A percentile compares a stretch with the other conserved stretches of the same genome.
phyloP scores from a whole-genome alignment of 2,329 filamentous ascomycete species.

The Cladophialophora exuberans region DNA sequence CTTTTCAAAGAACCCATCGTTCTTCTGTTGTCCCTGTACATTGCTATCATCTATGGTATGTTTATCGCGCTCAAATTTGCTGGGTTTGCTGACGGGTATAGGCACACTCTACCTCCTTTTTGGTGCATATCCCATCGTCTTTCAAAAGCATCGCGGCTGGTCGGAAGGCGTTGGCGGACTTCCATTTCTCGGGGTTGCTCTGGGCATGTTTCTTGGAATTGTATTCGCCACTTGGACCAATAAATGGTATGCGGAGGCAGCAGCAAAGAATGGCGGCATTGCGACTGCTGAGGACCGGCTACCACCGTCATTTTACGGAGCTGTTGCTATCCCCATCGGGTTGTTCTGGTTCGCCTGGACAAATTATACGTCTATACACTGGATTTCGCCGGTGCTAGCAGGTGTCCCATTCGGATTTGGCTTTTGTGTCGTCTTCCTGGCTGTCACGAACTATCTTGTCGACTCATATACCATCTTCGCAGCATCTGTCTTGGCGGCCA shows the following conservation, averaged over 20 bases:
- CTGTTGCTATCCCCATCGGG: constrained; percentile 63
- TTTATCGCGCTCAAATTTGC: constrained; percentile 50
- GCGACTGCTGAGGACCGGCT: constrained; percentile 70
- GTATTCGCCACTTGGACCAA: constrained; percentile 61
- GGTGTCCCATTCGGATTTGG: constrained; percentile 60
- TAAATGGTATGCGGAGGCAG: constrained; percentile 54
- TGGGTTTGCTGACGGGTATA: constrained; percentile 68
- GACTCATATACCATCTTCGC: constrained; percentile 75
- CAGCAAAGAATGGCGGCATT: constrained; percentile 53
- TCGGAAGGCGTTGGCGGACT: constrained; percentile 62
- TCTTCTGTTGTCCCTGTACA: constrained; percentile 62
- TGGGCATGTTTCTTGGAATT: constrained; percentile 67
- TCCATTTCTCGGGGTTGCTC: constrained; percentile 69
- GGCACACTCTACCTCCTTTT: constrained; percentile 64
- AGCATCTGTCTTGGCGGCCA: constrained; percentile 73
- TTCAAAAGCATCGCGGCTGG: constrained; percentile 63
- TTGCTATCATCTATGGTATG: constrained; percentile 56
- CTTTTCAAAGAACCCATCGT: constrained; percentile 73
- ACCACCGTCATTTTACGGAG: constrained; percentile 64
- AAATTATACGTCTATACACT: constrained; percentile 59
- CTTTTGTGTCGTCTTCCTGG: constrained; percentile 49
- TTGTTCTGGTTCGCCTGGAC: constrained; percentile 74
- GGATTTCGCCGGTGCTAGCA: constrained; percentile 54
- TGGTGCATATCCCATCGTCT: constrained; percentile 68
- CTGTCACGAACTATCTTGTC: constrained; percentile 45